Evolutionary conservation across 2,329 filamentous ascomycete species (phyloP).

Genomic region (Coniochaeta sp.): DNA sequence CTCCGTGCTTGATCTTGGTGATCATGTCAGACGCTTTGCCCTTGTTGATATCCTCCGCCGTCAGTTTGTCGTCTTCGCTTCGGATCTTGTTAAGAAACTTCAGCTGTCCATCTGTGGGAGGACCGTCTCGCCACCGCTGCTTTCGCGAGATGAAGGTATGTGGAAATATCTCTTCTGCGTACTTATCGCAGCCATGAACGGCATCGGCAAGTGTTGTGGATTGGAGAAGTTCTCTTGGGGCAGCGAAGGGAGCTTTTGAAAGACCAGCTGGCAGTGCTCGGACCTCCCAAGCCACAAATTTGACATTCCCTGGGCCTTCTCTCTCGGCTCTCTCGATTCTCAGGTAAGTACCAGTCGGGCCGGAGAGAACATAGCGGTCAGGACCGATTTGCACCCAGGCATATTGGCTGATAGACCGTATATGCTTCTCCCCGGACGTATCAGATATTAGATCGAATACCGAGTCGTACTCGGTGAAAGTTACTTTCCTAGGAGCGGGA

Average conservation of each 20-base stretch:
- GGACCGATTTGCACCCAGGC: conserved; percentile 78
- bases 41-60: conserved; percentile 55
- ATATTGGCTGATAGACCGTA: conserved; percentile 65
- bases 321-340: conserved; percentile 34
- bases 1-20: conserved; percentile 81
- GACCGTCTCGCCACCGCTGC: conserved; percentile 61
- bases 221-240: conserved; percentile 60
- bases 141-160: conserved; percentile 56
- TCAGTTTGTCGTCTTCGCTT: conserved; percentile 44
- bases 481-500: conserved; percentile 40
- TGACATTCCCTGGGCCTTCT: conserved; percentile 12
- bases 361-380: conserved; percentile 63
- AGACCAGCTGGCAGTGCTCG: conserved; percentile 34
- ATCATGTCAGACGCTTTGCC: conserved; percentile 86
- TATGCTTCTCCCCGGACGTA: conserved; percentile 68
- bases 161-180: conserved; percentile 59
- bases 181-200: conserved; percentile 80
- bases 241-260: conserved; percentile 54
- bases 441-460: conserved; percentile 88
- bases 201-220: conserved; percentile 63
- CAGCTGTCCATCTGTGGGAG: conserved; percentile 60
- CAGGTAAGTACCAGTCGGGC: conserved; percentile 54
- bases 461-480: conserved; percentile 85
- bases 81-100: conserved; percentile 62
- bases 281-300: conserved; percentile 39